Evolutionary conservation across 345 rosid species (phyloP).

Genomic region (Syzygium aromaticum): DNA sequence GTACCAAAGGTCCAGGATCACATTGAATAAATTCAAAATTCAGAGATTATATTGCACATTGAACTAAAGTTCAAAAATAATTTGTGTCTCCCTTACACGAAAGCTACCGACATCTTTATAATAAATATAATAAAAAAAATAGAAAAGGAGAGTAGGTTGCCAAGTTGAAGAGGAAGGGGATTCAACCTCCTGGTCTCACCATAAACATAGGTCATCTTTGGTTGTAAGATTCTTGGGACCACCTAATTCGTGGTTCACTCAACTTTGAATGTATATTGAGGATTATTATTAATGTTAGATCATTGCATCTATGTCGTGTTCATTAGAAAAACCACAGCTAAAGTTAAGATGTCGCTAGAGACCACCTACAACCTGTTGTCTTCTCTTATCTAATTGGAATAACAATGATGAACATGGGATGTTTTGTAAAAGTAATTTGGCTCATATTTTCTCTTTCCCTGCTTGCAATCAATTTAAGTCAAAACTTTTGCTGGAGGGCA

Average conservation of each 20-base stretch:
- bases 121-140: neutral
- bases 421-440: neutral
- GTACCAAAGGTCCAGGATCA: too few species aligned
- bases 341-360: neutral
- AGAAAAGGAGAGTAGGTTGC: neutral
- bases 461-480: neutral
- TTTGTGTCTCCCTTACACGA: neutral
- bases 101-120: neutral
- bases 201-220: neutral
- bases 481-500: neutral
- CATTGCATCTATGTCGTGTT: neutral
- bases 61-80: too few species aligned
- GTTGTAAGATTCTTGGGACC: neutral
- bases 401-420: neutral
- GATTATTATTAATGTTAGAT: neutral
- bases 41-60: fast-evolving
- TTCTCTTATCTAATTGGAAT: neutral
- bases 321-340: neutral
- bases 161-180: neutral
- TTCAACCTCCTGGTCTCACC: neutral
- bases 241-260: neutral
- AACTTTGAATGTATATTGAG: neutral
- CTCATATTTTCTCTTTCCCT: neutral
- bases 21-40: too few species aligned
- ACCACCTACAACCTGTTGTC: neutral